Conservation (phyloP, 2,329 filamentous ascomycete species). For the Ascochyta clinopodiicola region DNA sequence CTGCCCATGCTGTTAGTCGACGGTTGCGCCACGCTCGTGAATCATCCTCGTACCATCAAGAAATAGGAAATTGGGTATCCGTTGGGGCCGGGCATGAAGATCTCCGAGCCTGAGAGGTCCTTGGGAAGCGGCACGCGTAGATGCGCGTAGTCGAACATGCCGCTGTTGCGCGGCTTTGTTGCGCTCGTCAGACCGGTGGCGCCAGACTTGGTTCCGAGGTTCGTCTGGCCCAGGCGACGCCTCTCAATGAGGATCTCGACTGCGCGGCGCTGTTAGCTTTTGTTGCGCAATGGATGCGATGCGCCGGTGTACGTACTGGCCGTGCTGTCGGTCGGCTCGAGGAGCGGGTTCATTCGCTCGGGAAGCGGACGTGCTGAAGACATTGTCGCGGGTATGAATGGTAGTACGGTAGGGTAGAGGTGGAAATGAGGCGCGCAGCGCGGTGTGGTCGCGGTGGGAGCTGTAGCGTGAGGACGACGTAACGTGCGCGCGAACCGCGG, state of each 20-base stretch:
- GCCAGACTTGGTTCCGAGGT: constrained; percentile 81
- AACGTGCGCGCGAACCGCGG: constrained; percentile 7
- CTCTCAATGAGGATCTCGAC: constrained; percentile 72
- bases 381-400: constrained; percentile 36
- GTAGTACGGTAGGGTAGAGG: constrained; percentile 16
- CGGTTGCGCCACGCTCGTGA: constrained; percentile 16
- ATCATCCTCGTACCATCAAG: constrained; percentile 71
- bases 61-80: constrained; percentile 88
- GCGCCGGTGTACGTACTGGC: constrained; percentile 61
- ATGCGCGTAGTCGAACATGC: constrained; percentile 94
- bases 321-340: constrained; percentile 67
- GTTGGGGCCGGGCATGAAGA: constrained; percentile 76
- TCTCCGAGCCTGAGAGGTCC: constrained; percentile 84
- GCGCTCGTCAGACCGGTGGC: constrained; percentile 74
- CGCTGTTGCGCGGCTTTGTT: constrained; percentile 74
- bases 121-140: constrained; percentile 90
- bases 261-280: constrained; percentile 39
- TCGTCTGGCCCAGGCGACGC: constrained; percentile 90
- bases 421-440: constrained; percentile 36
- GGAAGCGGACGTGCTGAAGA: constrained; percentile 60
- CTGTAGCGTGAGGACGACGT: constrained; percentile 17
- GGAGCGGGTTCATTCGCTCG: constrained; percentile 68
- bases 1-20: constrained; percentile 51
- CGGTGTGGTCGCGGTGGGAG: constrained; percentile 6
- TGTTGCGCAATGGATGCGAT: constrained; percentile 33